A percentile compares a stretch with the other conserved stretches of the same genome.
phyloP scores from a whole-genome alignment of 2,329 filamentous ascomycete species.

The Colletotrichum falcatum region DNA sequence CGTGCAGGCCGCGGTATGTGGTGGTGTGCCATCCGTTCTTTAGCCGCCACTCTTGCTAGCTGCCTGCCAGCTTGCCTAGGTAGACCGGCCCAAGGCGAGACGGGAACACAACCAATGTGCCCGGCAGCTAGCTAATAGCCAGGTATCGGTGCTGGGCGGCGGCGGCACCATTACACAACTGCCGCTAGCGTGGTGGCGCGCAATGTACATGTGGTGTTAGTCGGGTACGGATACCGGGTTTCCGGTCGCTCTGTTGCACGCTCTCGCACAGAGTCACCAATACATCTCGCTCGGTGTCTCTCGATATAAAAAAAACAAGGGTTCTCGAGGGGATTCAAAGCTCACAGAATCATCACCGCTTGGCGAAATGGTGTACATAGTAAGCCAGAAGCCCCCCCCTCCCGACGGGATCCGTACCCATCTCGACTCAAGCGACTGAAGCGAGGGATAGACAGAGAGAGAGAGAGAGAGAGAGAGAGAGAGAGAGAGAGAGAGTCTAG shows the following conservation, averaged over 20 bases:
- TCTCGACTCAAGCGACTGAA: neutral
- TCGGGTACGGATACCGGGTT: constrained; percentile 12
- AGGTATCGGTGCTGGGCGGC: neutral
- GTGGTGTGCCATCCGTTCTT: neutral
- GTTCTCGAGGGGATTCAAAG: neutral
- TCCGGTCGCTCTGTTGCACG: neutral
- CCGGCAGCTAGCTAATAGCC: neutral
- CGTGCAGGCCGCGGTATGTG: neutral
- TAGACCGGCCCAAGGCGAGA: neutral
- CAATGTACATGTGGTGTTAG: no score
- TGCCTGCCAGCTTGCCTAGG: no score
- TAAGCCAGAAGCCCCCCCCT: no score
- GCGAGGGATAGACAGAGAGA: no score
- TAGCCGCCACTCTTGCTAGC: neutral
- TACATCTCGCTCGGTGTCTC: constrained; percentile 15
- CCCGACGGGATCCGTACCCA: neutral
- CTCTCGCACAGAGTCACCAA: constrained; percentile 25
- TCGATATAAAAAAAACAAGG: neutral
- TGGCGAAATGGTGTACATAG: constrained; percentile 10
- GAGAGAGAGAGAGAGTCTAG: neutral
- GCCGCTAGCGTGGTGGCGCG: constrained; percentile 36
- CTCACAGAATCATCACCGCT: neutral
- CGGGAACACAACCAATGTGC: neutral
- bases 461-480: no score
- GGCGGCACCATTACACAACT: constrained; percentile 29